phyloP scores from a whole-genome alignment of 2,329 filamentous ascomycete species.

The Fusarium sp. region DNA sequence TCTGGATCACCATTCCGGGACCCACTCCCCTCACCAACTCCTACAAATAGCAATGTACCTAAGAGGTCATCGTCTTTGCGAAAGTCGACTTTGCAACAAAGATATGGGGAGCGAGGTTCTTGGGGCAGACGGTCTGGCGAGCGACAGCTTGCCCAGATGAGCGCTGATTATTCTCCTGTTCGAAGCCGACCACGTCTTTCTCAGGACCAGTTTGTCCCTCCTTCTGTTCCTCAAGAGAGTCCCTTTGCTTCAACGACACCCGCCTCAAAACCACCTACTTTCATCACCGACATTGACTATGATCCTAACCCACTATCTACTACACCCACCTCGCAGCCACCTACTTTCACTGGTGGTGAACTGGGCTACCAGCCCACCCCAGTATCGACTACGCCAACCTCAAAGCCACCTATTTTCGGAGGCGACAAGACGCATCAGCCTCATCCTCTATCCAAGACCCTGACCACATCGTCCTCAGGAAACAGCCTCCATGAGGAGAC shows the following conservation, averaged over 20 bases:
- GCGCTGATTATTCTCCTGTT: conserved; percentile 65
- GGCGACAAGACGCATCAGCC: conserved; percentile 64
- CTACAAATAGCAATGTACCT: conserved; percentile 64
- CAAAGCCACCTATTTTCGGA: conserved; percentile 45
- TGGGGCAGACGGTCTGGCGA: conserved; percentile 70
- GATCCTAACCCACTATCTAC: conserved; percentile 2
- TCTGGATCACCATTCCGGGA: conserved; percentile 53
- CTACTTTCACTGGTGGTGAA: conserved; percentile 51
- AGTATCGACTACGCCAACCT: conserved; percentile 66
- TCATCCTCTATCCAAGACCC: conserved; percentile 86
- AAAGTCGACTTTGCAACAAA: conserved; percentile 88
- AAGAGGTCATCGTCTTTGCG: conserved; percentile 81
- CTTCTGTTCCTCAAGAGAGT: conserved; percentile 69
- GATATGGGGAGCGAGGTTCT: conserved; percentile 75
- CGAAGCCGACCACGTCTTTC: conserved; percentile 78
- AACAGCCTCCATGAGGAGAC: conserved; percentile 82
- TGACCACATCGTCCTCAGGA: conserved; percentile 87
- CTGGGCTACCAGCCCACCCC: conserved; percentile 75
- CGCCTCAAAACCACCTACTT: conserved; percentile 61
- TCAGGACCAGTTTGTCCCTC: conserved; percentile 79
- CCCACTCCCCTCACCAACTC: conserved; percentile 56
- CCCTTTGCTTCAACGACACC: conserved; percentile 69
- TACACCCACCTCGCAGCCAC: conserved; percentile 3
- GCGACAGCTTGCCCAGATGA: conserved; percentile 63
- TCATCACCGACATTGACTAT: background rate